Percentiles rank a stretch among this genome's conserved stretches.
Conservation (phyloP, 148 eudicot genomes). For the Limonium bicolor region DNA sequence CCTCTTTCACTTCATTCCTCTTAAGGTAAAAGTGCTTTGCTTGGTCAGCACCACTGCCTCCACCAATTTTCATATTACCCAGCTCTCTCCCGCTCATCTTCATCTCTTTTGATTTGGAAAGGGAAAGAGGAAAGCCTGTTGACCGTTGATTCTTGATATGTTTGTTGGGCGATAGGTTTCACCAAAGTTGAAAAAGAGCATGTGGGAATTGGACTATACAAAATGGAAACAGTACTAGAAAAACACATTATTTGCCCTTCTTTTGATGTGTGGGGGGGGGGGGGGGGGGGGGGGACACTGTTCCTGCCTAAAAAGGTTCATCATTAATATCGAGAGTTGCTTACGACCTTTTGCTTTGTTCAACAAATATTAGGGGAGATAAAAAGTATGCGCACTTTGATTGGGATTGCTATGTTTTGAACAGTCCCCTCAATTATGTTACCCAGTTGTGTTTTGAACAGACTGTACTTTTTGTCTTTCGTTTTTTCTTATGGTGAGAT, state of each 20-base stretch:
- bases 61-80: slow-evolving; percentile 1
- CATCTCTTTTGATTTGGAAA: not conserved
- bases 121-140: not conserved
- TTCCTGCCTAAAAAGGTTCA: slow-evolving; percentile 5
- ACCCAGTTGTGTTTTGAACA: too few relatives aligned
- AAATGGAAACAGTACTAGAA: slow-evolving; percentile 1
- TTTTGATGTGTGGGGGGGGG: slow-evolving; percentile 8
- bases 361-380: too few relatives aligned
- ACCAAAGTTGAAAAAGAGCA: slow-evolving; percentile 1
- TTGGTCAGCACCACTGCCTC: slow-evolving; percentile 7
- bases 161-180: not conserved
- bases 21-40: slow-evolving; percentile 3
- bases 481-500: too few relatives aligned
- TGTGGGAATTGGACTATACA: not conserved
- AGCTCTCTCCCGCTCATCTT: slow-evolving; percentile 7
- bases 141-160: slow-evolving; percentile 8
- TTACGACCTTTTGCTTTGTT: slow-evolving; percentile 7
- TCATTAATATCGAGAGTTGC: slow-evolving; percentile 5
- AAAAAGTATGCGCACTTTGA: slow-evolving; percentile 1
- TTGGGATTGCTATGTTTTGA: not conserved
- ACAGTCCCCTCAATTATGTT: too few relatives aligned
- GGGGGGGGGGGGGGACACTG: not conserved
- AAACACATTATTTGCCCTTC: not conserved
- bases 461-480: too few relatives aligned
- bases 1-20: slow-evolving; percentile 1